These are phyloP conservation scores for Candida oleophila DNA, from an alignment of 805 yeast genomes.

Conservation along the genomic window DNA sequence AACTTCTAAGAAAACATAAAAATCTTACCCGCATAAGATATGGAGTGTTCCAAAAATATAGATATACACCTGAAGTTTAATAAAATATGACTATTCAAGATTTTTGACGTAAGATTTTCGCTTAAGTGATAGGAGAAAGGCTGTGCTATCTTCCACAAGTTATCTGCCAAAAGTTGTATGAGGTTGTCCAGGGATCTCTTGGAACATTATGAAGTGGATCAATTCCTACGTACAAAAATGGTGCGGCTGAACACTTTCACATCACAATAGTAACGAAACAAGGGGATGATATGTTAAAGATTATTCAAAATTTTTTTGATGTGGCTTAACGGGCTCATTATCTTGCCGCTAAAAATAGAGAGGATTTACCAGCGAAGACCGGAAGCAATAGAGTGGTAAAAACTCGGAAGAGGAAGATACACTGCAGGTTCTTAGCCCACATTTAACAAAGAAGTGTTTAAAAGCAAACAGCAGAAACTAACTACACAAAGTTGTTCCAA, in stretches of 20 bases:
- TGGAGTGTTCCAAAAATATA: neutral
- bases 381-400: constrained; percentile 95
- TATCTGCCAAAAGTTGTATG: too few species aligned
- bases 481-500: too few species aligned
- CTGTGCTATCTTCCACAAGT: constrained; percentile 73
- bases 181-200: constrained; percentile 82
- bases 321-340: constrained; percentile 83
- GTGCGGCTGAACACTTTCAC: constrained; percentile 93
- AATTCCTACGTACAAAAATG: constrained; percentile 84
- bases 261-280: constrained; percentile 81
- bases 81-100: too few species aligned
- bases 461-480: too few species aligned
- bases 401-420: constrained; percentile 93
- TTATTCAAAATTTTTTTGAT: constrained; percentile 78
- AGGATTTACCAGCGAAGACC: constrained; percentile 71
- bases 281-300: constrained; percentile 73
- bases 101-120: too few species aligned
- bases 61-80: neutral
- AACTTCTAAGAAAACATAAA: neutral
- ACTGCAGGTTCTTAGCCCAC: too few species aligned
- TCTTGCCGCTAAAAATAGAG: constrained; percentile 71
- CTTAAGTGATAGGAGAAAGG: constrained; percentile 91
- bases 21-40: neutral
- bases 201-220: constrained; percentile 69
- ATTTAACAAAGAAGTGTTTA: too few species aligned